These are phyloP conservation scores for Macrolepiota albuminosa DNA, from an alignment of 768 basidiomycete species.

Conservation along the genomic window DNA sequence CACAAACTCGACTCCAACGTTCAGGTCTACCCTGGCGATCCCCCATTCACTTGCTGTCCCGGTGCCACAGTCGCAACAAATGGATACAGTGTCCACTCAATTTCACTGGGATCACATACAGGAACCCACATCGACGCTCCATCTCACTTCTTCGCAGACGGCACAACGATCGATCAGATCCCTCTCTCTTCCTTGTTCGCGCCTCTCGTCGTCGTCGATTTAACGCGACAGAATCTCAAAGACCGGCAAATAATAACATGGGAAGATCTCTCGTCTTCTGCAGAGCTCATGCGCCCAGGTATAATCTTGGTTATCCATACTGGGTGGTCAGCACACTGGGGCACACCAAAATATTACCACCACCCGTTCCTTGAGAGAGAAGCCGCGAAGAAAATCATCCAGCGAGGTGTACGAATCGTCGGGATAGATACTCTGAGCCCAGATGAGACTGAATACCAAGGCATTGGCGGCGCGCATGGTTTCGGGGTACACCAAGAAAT, in stretches of 20 bases:
- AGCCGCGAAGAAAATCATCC: conserved; percentile 45
- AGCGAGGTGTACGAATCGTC: conserved; percentile 49
- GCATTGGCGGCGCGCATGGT: conserved; percentile 27
- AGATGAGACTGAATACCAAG: conserved; percentile 50
- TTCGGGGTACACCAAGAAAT: conserved; percentile 57
- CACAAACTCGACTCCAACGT: conserved; percentile 41
- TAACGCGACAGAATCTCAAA: conserved; percentile 27
- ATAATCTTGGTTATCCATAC: conserved; percentile 56
- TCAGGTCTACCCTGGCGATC: conserved; percentile 55
- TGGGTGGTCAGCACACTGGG: conserved; percentile 62
- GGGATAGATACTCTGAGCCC: conserved; percentile 65
- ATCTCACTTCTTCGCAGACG: conserved; percentile 60
- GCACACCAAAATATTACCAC: conserved; percentile 43
- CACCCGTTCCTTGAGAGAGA: conserved; percentile 60
- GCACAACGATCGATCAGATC: conserved; percentile 54
- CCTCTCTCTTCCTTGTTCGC: conserved; percentile 50
- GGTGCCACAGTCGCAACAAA: conserved; percentile 36
- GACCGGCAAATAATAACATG: conserved; percentile 49
- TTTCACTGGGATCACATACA: conserved; percentile 64
- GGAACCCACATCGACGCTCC: conserved; percentile 83
- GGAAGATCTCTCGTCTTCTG: conserved; percentile 38
- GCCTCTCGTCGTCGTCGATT: conserved; percentile 51
- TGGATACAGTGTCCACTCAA: conserved; percentile 44
- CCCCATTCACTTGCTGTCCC: conserved; percentile 34
- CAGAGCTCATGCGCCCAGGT: conserved; percentile 31